Conservation (phyloP, 2,329 filamentous ascomycete genomes). For the Tolypocladium tropicale region DNA sequence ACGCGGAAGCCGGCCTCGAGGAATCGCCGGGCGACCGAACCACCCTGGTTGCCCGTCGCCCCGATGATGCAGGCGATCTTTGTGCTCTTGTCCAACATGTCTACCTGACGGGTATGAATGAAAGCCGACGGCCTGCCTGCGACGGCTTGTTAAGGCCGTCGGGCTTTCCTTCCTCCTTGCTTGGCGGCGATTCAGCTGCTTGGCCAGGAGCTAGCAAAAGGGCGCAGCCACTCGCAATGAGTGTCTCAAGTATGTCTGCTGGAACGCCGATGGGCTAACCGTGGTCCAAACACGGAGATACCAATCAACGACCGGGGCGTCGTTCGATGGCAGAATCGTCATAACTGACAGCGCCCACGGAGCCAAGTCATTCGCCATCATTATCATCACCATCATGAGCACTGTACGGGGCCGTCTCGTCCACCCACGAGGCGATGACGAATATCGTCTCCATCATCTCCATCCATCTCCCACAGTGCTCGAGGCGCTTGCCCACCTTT, state of each 20-base stretch:
- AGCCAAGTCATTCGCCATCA: background rate
- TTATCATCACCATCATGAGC: background rate
- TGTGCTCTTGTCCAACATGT: conserved; percentile 1
- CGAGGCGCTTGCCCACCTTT: background rate
- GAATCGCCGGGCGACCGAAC: conserved; percentile 40
- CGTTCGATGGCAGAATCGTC: background rate
- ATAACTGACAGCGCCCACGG: background rate
- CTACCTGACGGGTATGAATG: background rate
- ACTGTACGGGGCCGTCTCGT: background rate
- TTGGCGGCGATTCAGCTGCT: background rate
- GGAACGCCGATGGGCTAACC: background rate
- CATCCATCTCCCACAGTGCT: background rate
- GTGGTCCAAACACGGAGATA: no score
- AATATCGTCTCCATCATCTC: background rate
- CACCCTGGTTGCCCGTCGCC: conserved; percentile 40
- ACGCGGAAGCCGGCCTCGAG: conserved; percentile 30
- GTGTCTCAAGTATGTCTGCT: background rate
- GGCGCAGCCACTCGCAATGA: background rate
- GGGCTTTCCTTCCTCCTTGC: background rate
- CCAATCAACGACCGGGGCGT: no score
- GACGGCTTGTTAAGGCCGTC: no score
- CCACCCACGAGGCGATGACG: background rate
- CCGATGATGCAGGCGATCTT: conserved; percentile 36
- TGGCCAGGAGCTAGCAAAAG: background rate
- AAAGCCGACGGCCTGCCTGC: background rate